Percentiles rank a stretch among this genome's conserved stretches.
Evolutionary conservation across 1,139 yeast species (phyloP).

Genomic region (Meyerozyma guilliermondii): DNA sequence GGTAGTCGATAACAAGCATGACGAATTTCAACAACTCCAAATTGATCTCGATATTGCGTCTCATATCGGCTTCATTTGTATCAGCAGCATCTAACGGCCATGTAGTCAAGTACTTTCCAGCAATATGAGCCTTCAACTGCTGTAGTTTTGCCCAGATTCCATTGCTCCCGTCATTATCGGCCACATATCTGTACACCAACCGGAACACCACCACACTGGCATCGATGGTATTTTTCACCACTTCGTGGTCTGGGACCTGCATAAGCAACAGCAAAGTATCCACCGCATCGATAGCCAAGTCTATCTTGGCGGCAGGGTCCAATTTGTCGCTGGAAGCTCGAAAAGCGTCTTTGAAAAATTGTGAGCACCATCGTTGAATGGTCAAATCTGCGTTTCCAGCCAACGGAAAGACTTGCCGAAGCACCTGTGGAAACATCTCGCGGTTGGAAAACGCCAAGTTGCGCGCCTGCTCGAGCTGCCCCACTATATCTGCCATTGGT

Average conservation of each 20-base stretch:
- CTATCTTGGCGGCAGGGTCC: conserved; percentile 30
- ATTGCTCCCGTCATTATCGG: conserved; percentile 39
- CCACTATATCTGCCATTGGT: neutral
- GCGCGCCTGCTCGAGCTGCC: conserved; percentile 48
- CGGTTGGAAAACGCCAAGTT: conserved; percentile 42
- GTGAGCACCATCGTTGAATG: conserved; percentile 44
- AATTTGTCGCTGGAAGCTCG: conserved; percentile 23
- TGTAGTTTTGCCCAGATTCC: conserved; percentile 40
- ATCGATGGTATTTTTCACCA: conserved; percentile 30
- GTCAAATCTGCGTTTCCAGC: conserved; percentile 25
- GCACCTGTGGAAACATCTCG: conserved; percentile 46
- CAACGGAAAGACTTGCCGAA: conserved; percentile 48
- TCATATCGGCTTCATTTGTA: conserved; percentile 44
- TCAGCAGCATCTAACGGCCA: conserved; percentile 45
- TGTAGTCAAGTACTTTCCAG: conserved; percentile 14
- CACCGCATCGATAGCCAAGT: conserved; percentile 38
- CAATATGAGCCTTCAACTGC: conserved; percentile 33
- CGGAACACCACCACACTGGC: conserved; percentile 32
- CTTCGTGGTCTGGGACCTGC: conserved; percentile 23
- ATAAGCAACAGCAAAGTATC: conserved; percentile 28
- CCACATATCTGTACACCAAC: conserved; percentile 38
- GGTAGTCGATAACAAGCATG: conserved; percentile 65
- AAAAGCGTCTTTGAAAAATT: conserved; percentile 41
- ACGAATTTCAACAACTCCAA: conserved; percentile 70
- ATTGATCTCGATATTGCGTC: conserved; percentile 51